Evolutionary conservation across 495 filamentous ascomycete species (phyloP).

Genomic region (Extremus antarcticus): DNA sequence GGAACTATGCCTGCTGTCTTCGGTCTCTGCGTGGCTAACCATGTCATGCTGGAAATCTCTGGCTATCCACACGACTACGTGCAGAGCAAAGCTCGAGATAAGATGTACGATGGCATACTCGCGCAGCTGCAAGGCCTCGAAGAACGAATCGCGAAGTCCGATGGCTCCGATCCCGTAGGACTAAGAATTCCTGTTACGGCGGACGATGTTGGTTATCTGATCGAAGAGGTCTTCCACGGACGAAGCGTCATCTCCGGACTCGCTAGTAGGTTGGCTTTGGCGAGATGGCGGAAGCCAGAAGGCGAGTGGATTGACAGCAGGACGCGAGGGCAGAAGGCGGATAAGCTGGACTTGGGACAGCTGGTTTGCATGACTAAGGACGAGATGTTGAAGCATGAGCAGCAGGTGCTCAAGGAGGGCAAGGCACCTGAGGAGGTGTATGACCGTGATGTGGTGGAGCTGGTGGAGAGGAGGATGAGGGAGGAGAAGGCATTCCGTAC

Average conservation of each 20-base stretch:
- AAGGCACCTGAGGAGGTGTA: constrained; percentile 66
- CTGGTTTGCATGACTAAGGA: constrained; percentile 96
- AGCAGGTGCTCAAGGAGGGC: constrained; percentile 59
- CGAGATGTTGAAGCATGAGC: constrained; percentile 71
- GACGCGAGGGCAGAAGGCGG: constrained; percentile 53
- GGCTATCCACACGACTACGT: constrained; percentile 81
- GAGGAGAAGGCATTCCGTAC: constrained; percentile 48
- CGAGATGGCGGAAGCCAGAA: constrained; percentile 57
- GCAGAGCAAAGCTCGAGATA: constrained; percentile 69
- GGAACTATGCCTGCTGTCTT: constrained; percentile 97
- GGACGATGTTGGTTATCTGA: constrained; percentile 71
- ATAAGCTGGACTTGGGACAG: constrained; percentile 52
- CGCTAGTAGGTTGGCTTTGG: constrained; percentile 61
- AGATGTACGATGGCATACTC: constrained; percentile 77
- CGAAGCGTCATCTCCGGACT: constrained; percentile 75
- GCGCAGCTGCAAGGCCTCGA: constrained; percentile 60
- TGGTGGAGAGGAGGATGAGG: constrained; percentile 49
- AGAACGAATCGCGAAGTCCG: constrained; percentile 54
- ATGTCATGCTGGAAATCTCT: constrained; percentile 75
- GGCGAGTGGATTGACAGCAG: constrained; percentile 30
- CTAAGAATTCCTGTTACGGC: constrained; percentile 65
- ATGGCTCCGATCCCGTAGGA: constrained; percentile 52
- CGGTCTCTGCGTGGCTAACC: constrained; percentile 80
- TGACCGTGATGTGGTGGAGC: constrained; percentile 47
- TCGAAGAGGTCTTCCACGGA: constrained; percentile 82